Conservation (phyloP, 257 asterid species). For the Scutellaria minor region DNA sequence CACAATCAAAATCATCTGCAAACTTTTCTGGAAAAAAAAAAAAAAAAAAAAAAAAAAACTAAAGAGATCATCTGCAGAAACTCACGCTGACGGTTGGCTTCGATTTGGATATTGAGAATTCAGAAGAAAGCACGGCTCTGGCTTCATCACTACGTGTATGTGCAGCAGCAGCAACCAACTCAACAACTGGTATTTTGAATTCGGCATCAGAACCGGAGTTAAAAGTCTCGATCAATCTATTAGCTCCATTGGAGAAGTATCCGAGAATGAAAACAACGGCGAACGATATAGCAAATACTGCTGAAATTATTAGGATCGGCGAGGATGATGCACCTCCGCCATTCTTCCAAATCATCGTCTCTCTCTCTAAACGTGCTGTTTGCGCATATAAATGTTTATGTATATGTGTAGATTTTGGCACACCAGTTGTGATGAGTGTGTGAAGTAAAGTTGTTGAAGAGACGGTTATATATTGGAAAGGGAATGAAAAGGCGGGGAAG, state of each 20-base stretch:
- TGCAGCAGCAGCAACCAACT: conserved; percentile 41
- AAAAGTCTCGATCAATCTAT: conserved; percentile 28
- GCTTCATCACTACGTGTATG: conserved; percentile 31
- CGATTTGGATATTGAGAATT: conserved; percentile 37
- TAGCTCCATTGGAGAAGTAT: conserved; percentile 29
- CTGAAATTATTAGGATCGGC: conserved; percentile 30
- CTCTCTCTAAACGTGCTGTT: conserved; percentile 12
- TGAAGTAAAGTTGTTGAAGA: conserved; percentile 45
- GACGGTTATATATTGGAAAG: conserved; percentile 41
- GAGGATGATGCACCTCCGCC: conserved; percentile 29
- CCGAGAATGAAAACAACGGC: conserved; percentile 32
- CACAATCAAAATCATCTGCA: conserved; percentile 8
- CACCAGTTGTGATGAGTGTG: conserved; percentile 36
- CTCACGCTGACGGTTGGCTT: conserved; percentile 44
- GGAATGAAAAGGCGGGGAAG: conserved; percentile 42
- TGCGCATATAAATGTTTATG: not conserved
- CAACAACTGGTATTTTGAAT: conserved; percentile 31
- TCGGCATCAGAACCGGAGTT: conserved; percentile 29
- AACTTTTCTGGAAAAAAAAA: too few relatives aligned
- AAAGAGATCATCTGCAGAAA: not conserved
- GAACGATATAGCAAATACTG: conserved; percentile 32
- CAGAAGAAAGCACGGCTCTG: conserved; percentile 48
- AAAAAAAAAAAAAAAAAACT: too few relatives aligned
- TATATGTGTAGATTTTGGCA: not conserved
- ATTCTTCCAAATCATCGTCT: conserved; percentile 26